Evolutionary conservation across 169 alveolate genomes (phyloP).

Genomic region (Theileria parva): DNA sequence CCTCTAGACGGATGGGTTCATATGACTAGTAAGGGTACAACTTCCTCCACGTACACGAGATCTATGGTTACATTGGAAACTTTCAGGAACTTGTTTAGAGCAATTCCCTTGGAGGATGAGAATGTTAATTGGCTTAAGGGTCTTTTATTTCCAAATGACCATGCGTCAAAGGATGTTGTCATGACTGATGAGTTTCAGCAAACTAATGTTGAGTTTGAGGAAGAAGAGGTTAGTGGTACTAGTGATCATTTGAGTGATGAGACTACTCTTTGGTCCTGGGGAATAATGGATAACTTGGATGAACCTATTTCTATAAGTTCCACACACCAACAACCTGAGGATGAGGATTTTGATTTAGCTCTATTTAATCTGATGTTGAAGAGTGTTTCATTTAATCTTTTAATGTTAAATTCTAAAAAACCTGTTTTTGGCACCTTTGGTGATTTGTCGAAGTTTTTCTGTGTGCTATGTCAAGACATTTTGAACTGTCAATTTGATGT

Average conservation of each 20-base stretch:
- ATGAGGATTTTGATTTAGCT: not conserved
- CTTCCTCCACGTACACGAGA: conserved; percentile 9
- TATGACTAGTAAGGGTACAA: conserved; percentile 7
- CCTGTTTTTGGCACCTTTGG: conserved; percentile 30
- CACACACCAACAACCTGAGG: conserved; percentile 1
- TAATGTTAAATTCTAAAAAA: not conserved
- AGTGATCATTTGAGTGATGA: not conserved
- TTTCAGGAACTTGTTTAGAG: not conserved
- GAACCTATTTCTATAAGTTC: not conserved
- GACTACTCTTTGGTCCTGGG: conserved; percentile 61
- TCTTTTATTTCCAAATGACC: conserved; percentile 22
- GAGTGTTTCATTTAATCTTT: conserved; percentile 20
- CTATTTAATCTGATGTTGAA: conserved; percentile 20
- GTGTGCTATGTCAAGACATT: conserved; percentile 45
- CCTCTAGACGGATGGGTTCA: conserved; percentile 51
- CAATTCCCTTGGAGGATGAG: not conserved
- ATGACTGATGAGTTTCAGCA: conserved; percentile 18
- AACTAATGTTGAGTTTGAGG: not conserved
- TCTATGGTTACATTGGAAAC: conserved; percentile 22
- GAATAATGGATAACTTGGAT: conserved; percentile 28
- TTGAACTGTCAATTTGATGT: conserved; percentile 26
- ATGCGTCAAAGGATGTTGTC: not conserved
- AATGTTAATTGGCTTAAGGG: conserved; percentile 34
- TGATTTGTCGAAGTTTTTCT: conserved; percentile 21
- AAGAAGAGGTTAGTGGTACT: not conserved